Conservation (phyloP, 2,329 filamentous ascomycete species). For the Immersiporthe knoxdaviesiana region DNA sequence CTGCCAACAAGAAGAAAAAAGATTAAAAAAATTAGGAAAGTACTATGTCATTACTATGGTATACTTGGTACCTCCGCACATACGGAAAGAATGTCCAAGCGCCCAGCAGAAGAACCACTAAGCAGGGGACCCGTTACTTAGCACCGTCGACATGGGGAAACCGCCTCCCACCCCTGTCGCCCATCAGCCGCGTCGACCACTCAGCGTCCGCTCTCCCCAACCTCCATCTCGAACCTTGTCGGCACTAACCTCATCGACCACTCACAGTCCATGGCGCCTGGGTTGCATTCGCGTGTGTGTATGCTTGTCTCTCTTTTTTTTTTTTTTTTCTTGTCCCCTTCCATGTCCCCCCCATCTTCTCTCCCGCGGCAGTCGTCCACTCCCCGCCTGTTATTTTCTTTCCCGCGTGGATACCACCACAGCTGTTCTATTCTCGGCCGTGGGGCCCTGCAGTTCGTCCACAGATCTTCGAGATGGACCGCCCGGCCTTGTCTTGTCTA, state of each 20-base stretch:
- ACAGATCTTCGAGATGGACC: constrained; percentile 7
- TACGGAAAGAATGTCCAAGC: constrained; percentile 14
- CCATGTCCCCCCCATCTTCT: background rate
- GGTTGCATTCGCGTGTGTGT: constrained; percentile 10
- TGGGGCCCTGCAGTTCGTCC: background rate
- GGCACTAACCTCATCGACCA: background rate
- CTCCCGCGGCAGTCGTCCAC: background rate
- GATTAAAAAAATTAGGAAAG: background rate
- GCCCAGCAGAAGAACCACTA: constrained; percentile 11
- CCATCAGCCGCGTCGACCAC: constrained; percentile 26
- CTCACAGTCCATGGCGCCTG: constrained; percentile 6
- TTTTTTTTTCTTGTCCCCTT: too few relatives aligned
- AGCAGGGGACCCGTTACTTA: constrained; percentile 21
- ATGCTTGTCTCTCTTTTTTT: background rate
- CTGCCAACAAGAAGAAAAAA: background rate
- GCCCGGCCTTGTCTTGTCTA: background rate
- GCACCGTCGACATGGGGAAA: constrained; percentile 1
- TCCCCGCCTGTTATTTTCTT: background rate
- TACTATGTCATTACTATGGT: background rate
- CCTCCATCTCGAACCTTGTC: background rate
- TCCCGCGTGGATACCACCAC: constrained; percentile 17
- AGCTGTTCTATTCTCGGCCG: constrained; percentile 25
- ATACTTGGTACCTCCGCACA: too few relatives aligned
- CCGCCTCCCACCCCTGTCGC: constrained; percentile 8
- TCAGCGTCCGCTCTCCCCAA: constrained; percentile 23